Evolutionary conservation across 139 green algal genomes (phyloP), one percentile per base, ranked within the genome.

Genomic region (Haematococcus lacustris): DNA sequence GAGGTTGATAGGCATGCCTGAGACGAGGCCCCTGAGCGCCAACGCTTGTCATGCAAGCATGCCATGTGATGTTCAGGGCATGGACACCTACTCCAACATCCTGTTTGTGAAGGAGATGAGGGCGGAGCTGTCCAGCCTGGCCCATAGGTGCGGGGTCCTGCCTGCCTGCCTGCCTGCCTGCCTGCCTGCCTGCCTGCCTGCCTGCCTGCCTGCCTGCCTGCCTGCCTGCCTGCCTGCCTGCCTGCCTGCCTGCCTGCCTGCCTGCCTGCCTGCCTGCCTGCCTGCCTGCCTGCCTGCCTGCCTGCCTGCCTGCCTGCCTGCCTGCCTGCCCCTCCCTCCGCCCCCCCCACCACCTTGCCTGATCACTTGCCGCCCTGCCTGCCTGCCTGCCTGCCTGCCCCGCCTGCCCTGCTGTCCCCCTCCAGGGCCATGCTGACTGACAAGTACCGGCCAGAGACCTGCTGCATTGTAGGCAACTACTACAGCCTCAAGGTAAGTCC

Each of bases 401-500:
- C 13, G 13, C 13, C 47, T 28, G 21, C 13, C 21, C 47, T 57
- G 47, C 47, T 57, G 47, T 57, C 4, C 53, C 13, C 53, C 17
- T 64, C 23, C 63, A 69, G 85, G 34, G 79, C 81, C 28, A 79
- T 87, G 1, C 38, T 78, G 3, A 92, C 81, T 0, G 90, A 98
- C 83, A 94, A 94, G 78, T 98, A 96, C 86, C 80, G 84, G 1
- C 91, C 94, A 0, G 93, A 98, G 73, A 93, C 91, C 25, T 97
- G 91, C 83, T 97, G 90, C 80, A 88, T 98, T 61, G 85, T 97
- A 30, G 95, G 95, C 59, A 99, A 99, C 88, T 99, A 99, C 85
- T 97, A 96, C 88, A 94, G 88, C 57, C 80, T 98, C 0, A 92
- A 91, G 78, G 88, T 83, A 37, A 25, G 23, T 65, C 5, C 26